phyloP scores from a whole-genome alignment of 2,329 filamentous ascomycete genomes.

The Tolypocladium endophyticum region DNA sequence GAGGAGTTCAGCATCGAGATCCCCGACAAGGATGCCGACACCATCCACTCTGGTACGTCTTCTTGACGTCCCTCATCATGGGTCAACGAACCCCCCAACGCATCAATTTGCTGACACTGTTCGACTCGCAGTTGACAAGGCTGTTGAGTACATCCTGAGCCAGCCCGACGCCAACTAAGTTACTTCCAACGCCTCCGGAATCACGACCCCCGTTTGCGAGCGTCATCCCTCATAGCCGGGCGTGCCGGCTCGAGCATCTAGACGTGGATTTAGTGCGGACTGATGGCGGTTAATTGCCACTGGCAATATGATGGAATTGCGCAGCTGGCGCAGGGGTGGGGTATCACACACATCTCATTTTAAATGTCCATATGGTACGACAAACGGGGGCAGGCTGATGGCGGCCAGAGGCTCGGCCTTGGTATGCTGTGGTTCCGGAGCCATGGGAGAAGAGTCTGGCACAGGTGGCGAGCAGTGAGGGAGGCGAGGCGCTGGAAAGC shows the following conservation, averaged over 20 bases:
- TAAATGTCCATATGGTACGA: background rate
- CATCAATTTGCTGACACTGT: slow-evolving; percentile 3
- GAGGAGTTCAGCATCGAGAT: slow-evolving; percentile 92
- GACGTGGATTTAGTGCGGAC: background rate
- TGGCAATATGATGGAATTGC: background rate
- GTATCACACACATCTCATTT: background rate
- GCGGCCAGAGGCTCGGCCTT: background rate
- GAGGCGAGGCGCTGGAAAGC: background rate
- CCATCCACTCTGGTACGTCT: slow-evolving; percentile 80
- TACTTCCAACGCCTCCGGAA: background rate
- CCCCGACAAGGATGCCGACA: slow-evolving; percentile 91
- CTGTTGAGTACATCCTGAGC: slow-evolving; percentile 84
- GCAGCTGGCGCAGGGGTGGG: background rate
- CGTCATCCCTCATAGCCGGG: background rate
- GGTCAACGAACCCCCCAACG: background rate
- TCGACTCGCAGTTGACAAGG: slow-evolving; percentile 64
- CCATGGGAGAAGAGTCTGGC: background rate
- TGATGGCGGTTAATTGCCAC: background rate
- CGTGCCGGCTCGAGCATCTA: background rate
- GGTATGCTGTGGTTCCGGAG: background rate
- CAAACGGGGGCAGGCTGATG: background rate
- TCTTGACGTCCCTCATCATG: background rate
- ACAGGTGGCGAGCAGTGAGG: background rate
- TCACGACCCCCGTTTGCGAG: background rate
- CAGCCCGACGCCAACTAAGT: slow-evolving; percentile 77